A percentile compares a stretch with the other conserved stretches of the same genome.
Conservation (phyloP, 768 basidiomycete species). For the Lyophyllum atratum region DNA sequence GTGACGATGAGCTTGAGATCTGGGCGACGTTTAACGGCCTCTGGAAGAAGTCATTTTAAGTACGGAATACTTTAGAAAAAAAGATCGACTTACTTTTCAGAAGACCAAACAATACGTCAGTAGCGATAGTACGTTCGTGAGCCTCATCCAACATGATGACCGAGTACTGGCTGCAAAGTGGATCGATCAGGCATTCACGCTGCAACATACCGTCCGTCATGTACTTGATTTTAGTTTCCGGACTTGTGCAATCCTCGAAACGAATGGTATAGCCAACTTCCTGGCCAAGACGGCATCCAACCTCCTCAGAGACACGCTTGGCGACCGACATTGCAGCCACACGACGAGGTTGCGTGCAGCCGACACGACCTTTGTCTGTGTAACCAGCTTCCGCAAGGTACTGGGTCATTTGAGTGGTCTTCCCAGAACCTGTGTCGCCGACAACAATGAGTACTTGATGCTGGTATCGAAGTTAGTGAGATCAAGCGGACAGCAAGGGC, state of each 20-base stretch:
- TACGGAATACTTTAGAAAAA: neutral
- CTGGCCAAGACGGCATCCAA: constrained; percentile 94
- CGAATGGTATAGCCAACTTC: constrained; percentile 99
- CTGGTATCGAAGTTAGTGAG: constrained; percentile 36
- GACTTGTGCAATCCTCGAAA: constrained; percentile 98
- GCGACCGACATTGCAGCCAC: constrained; percentile 99
- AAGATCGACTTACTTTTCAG: constrained; percentile 70
- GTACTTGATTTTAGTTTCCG: constrained; percentile 99
- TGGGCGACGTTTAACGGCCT: constrained; percentile 91
- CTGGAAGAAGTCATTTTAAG: constrained; percentile 43
- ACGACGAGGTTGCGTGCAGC: constrained; percentile 98
- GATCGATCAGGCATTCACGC: constrained; percentile 95
- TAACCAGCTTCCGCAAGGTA: constrained; percentile 95
- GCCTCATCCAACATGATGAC: constrained; percentile 99
- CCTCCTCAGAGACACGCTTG: constrained; percentile 97
- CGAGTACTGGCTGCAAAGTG: constrained; percentile 88
- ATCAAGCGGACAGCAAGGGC: constrained; percentile 13
- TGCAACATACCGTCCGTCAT: constrained; percentile 99
- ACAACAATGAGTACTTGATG: constrained; percentile 98
- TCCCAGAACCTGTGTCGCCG: constrained; percentile 98
- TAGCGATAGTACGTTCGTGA: constrained; percentile 98
- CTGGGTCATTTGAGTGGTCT: constrained; percentile 99
- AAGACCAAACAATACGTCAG: constrained; percentile 95
- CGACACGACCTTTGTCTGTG: constrained; percentile 87
- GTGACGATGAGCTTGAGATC: constrained; percentile 98